Base-by-base conservation (phyloP, 1,284 basidiomycete species). In the Ustilago xerochloae region DNA sequence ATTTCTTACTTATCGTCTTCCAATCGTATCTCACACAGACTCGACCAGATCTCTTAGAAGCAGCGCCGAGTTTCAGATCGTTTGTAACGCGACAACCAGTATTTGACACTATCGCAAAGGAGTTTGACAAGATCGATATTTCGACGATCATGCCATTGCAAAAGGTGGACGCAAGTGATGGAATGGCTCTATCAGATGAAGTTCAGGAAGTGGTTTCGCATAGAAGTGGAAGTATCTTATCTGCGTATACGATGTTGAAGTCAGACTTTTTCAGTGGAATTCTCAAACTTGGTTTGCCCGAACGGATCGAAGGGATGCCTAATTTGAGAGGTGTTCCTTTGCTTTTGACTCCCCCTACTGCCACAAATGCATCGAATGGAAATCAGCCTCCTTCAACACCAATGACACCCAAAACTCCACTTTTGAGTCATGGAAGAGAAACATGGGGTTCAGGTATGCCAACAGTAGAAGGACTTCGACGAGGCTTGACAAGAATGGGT, bases 81-180 rank as follows among this genome's bases (percentile, higher is more conserved):
- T 84, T 81, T 38, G 78, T 84, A 30, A 64, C 57, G 2, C 70
- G 77, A 15, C 83, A 79, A 20, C 65, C 83, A 89, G 97, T 99
- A 15, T 94, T 99, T 86, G 92, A 92, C 81, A 99, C 97, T 0
- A 95, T 99, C 67, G 90, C 96, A 85, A 93, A 93, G 71, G 97
- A 99, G 77, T 88, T 99, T 45, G 86, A 90, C 39, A 88, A 88
- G n/a, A 91, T 93, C 35, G 91, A 91, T 15, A 84, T 93, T 45
- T 88, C 91, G 60, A 91, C 92, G 1, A 86, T 99, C 62, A 92
- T 91, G 72, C 95, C 96, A 4, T 87, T 99, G 12, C 92, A 93
- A 70, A 84, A 81, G 47, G 73, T 80, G 12, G 78, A 79, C 18
- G 88, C 67, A n/a, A 76, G 78, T 46, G 89, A 91, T 62, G 91